Base-by-base conservation (phyloP, 2,329 filamentous ascomycete species). In the Paecilomyces formosus region DNA sequence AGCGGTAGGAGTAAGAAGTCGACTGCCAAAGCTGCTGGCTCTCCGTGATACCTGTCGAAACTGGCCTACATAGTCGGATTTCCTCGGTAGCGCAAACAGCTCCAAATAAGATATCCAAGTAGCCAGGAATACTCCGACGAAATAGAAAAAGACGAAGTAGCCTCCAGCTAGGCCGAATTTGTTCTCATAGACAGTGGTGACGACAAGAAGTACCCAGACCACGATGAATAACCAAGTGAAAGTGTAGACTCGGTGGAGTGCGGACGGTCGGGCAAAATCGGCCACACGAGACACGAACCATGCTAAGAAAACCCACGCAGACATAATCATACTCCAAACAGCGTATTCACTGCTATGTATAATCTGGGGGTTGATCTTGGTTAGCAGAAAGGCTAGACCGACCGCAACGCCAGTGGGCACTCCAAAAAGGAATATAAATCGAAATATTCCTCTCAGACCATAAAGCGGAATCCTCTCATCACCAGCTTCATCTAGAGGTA, bases 321-420 rank as follows among this genome's bases (percentile, higher is more conserved):
- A 89, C 0, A 93, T 69, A 77, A 92, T 89, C 87, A 95, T 95
- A 28, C 85, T 85, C 90, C 92, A 96, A 68, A 97, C 88, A 4
- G 89, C 82, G 71, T 94, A 97, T 54, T 87, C 82, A 66, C 89
- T 95, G 74, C 90, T 92, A 76, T 97, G 94, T n/a, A 94, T 79
- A 66, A 97, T 91, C 66, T 90, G 83, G 1, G 93, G 92, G 69
- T 97, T 97, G 69, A 93, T 77, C 72, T 94, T 95, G 39, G 84
- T 84, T 50, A 96, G 68, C 55, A 97, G 74, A 64, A 89, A 89
- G 1, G 89, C 88, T 18, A 90, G 79, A 0, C 85, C 89, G 24
- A 95, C 72, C 0, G 88, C 85, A n/a, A 88, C 77, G 0, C 81
- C 86, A 1, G 83, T 84, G 0, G 92, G 82, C 33, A 90, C 79